These are phyloP conservation scores for Botrytis medusae DNA, from an alignment of 2,329 filamentous ascomycete genomes.

Conservation along the genomic window DNA sequence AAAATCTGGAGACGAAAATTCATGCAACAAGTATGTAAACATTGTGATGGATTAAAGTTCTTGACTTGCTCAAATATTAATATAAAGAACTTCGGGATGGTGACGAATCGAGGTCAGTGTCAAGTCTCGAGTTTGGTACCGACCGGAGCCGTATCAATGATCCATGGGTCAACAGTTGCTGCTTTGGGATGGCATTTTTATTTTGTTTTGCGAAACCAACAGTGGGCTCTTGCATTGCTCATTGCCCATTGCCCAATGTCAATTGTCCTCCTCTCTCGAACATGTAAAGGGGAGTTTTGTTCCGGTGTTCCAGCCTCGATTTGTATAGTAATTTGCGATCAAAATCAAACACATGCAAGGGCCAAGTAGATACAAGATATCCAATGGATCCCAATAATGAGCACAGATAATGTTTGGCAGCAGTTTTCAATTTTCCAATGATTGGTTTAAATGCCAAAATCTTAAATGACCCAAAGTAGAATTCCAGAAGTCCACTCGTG, in stretches of 20 bases:
- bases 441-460: background rate
- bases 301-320: conserved; percentile 2
- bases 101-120: background rate
- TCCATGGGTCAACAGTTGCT: background rate
- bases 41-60: background rate
- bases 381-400: conserved; percentile 5
- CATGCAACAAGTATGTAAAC: background rate
- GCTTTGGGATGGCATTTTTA: background rate
- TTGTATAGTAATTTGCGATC: conserved; percentile 7
- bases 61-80: background rate
- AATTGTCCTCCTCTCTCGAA: background rate
- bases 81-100: background rate
- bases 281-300: background rate
- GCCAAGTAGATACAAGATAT: background rate
- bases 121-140: background rate
- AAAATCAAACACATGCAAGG: conserved; percentile 9
- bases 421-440: background rate
- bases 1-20: background rate
- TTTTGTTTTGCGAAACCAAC: background rate
- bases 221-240: background rate
- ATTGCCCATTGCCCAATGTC: background rate
- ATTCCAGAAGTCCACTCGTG: background rate
- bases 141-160: background rate
- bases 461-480: conserved; percentile 1
- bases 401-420: background rate